Conservation (phyloP, 139 green algal species). For the Micractinium sp. region DNA sequence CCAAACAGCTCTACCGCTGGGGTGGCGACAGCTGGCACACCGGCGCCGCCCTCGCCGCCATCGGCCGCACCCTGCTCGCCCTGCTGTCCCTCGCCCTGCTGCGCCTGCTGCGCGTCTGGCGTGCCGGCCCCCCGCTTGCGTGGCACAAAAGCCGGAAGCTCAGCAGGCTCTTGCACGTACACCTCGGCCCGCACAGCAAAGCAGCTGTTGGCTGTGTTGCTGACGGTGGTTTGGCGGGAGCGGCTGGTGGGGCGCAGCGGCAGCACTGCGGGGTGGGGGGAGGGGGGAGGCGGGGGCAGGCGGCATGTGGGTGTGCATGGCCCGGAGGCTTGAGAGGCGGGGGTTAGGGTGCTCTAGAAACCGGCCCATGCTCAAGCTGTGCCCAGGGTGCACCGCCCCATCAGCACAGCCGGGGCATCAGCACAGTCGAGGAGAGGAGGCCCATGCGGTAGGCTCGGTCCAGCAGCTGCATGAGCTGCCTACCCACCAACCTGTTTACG, state of each 20-base stretch:
- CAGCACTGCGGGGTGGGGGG: slow-evolving; percentile 9
- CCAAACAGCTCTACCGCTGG: neutral
- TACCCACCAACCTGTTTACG: neutral
- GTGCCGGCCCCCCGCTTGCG: too few species aligned
- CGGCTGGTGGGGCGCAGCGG: neutral
- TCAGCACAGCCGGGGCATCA: neutral
- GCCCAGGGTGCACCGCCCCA: too few species aligned
- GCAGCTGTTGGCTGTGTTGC: neutral
- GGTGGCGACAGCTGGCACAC: neutral
- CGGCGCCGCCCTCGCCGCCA: neutral
- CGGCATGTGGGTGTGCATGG: neutral
- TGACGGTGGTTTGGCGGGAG: neutral
- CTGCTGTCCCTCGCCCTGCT: neutral
- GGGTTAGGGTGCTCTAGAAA: too few species aligned
- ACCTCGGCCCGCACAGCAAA: neutral
- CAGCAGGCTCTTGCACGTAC: neutral
- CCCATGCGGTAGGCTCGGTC: neutral
- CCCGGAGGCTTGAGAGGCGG: too few species aligned
- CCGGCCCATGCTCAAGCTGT: neutral
- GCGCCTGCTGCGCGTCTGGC: neutral
- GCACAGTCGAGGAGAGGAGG: neutral
- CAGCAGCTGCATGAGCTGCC: neutral
- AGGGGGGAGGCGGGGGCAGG: neutral
- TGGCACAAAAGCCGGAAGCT: too few species aligned
- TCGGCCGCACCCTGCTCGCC: neutral